Conservation (phyloP, 169 alveolate species). For the Perkinsus marinus region DNA sequence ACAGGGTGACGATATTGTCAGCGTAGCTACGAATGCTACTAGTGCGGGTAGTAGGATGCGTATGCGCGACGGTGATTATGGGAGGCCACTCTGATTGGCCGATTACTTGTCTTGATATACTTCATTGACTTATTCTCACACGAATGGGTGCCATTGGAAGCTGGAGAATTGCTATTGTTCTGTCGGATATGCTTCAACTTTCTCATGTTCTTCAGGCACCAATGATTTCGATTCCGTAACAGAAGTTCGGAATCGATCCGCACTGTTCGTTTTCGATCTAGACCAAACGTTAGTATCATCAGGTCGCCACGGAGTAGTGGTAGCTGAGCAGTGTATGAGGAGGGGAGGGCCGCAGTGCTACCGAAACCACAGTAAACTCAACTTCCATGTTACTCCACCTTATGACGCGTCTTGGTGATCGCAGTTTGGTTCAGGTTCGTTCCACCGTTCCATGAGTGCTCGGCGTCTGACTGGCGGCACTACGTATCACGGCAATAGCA, state of each 20-base stretch:
- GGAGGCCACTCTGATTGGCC: not conserved
- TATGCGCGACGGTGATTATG: not conserved
- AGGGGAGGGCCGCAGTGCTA: not conserved
- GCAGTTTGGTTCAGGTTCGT: not conserved
- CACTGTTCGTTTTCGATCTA: not conserved
- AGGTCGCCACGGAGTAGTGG: not conserved
- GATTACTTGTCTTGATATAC: too few species aligned
- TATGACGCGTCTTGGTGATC: too few species aligned
- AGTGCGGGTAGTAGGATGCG: not conserved
- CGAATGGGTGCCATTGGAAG: too few species aligned
- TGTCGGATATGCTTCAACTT: too few species aligned
- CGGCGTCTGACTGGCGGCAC: not conserved
- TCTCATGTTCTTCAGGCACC: not conserved
- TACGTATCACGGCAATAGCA: too few species aligned
- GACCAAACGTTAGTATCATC: not conserved
- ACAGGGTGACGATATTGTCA: not conserved
- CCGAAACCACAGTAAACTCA: too few species aligned
- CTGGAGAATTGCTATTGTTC: too few species aligned
- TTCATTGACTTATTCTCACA: too few species aligned
- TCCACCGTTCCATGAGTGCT: not conserved
- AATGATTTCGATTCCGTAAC: not conserved
- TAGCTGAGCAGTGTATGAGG: not conserved
- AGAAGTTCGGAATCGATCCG: not conserved
- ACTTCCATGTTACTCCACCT: not conserved
- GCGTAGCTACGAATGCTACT: not conserved